Percentiles rank a stretch among this genome's conserved stretches.
These are phyloP conservation scores for Penicillium pancosmium DNA, from an alignment of 495 filamentous ascomycete genomes.

Conservation along the genomic window DNA sequence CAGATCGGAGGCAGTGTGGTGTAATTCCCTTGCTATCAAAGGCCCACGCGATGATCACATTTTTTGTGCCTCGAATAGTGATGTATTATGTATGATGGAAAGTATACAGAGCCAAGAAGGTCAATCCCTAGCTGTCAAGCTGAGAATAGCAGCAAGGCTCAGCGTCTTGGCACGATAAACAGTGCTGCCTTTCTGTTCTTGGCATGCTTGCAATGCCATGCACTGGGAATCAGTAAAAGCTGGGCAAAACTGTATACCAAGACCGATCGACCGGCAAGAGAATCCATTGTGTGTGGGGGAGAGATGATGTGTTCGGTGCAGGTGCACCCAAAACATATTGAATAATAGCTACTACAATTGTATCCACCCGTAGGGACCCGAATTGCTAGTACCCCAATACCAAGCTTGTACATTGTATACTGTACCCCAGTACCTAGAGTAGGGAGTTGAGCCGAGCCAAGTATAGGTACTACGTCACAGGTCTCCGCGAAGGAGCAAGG, in stretches of 20 bases:
- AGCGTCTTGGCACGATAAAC: background rate
- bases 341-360: background rate
- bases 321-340: background rate
- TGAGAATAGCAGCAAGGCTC: constrained; percentile 5
- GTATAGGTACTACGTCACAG: constrained; percentile 11
- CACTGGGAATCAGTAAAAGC: constrained; percentile 13
- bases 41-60: constrained; percentile 8
- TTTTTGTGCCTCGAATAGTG: background rate
- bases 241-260: constrained; percentile 18
- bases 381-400: constrained; percentile 4
- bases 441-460: background rate
- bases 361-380: background rate
- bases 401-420: no score
- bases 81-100: background rate
- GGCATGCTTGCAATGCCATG: constrained; percentile 12
- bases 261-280: constrained; percentile 22
- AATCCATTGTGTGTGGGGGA: background rate
- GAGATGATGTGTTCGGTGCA: constrained; percentile 1
- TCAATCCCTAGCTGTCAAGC: constrained; percentile 4
- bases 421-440: background rate
- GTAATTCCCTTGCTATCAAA: background rate
- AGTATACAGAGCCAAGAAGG: constrained; percentile 1
- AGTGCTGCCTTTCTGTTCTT: constrained; percentile 12
- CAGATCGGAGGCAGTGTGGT: constrained; percentile 16
- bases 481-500: constrained; percentile 16